These are phyloP conservation scores for Aspergillus calidoustus DNA, from an alignment of 2,329 filamentous ascomycete genomes.

Conservation along the genomic window DNA sequence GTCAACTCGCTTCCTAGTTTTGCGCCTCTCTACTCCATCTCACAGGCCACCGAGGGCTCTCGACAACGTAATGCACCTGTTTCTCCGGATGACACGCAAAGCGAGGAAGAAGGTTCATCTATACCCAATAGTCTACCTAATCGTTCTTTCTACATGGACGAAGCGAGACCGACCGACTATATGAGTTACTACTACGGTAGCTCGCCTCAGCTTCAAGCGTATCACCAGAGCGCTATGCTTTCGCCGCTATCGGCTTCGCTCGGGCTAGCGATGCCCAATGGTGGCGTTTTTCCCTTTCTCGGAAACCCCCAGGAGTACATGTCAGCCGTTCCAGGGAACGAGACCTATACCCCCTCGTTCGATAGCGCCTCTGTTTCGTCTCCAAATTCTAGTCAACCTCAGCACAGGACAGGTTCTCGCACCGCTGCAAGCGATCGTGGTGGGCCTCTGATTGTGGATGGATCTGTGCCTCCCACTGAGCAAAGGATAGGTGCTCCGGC, in stretches of 20 bases:
- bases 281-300: conserved; percentile 40
- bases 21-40: conserved; percentile 38
- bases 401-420: conserved; percentile 33
- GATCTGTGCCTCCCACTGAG: conserved; percentile 48
- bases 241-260: conserved; percentile 44
- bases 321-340: conserved; percentile 31
- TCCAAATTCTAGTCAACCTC: conserved; percentile 25
- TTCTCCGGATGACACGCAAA: conserved; percentile 38
- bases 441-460: conserved; percentile 54
- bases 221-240: conserved; percentile 44
- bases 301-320: conserved; percentile 41
- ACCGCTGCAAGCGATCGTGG: conserved; percentile 34
- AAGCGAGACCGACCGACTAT: conserved; percentile 48
- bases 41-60: conserved; percentile 35
- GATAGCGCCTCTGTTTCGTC: conserved; percentile 31
- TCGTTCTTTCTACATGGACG: conserved; percentile 41
- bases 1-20: conserved; percentile 43
- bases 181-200: conserved; percentile 52
- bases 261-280: conserved; percentile 45
- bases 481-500: conserved; percentile 37
- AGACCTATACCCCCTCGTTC: conserved; percentile 27
- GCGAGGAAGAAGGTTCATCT: conserved; percentile 38
- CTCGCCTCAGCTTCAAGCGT: conserved; percentile 48
- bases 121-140: conserved; percentile 40
- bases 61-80: conserved; percentile 39